These are phyloP conservation scores for Rubia tinctorum DNA, from an alignment of 305 asterid genomes.

Conservation along the genomic window DNA sequence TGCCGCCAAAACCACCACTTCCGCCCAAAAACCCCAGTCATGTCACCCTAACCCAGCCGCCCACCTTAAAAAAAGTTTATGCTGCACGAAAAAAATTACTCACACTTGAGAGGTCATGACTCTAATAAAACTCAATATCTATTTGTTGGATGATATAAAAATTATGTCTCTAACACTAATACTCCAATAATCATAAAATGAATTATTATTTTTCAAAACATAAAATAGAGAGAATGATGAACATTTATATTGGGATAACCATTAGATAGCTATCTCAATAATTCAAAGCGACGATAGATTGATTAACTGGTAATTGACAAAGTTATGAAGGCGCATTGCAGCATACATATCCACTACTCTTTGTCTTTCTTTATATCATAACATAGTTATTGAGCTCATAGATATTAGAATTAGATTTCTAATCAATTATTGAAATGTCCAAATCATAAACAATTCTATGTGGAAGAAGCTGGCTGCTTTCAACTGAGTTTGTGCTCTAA, in stretches of 20 bases:
- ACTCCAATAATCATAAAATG: too few relatives aligned
- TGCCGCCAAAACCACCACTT: too few relatives aligned
- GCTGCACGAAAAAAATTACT: too few relatives aligned
- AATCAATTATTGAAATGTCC: not conserved
- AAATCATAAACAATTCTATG: not conserved
- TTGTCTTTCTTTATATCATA: slow-evolving; percentile 1
- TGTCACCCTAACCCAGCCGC: too few relatives aligned
- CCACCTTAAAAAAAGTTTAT: too few relatives aligned
- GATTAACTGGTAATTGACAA: not conserved
- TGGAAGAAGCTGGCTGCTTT: not conserved
- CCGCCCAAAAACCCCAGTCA: too few relatives aligned
- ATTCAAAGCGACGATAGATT: not conserved
- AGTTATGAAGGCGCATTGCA: not conserved
- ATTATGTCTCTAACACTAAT: too few relatives aligned
- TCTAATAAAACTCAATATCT: too few relatives aligned
- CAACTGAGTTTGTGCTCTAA: slow-evolving; percentile 28
- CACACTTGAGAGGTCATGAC: too few relatives aligned
- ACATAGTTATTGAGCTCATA: not conserved
- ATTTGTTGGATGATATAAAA: too few relatives aligned
- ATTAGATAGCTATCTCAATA: not conserved
- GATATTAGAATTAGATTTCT: not conserved
- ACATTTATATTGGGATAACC: not conserved
- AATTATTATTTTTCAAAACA: too few relatives aligned
- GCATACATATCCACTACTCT: slow-evolving; percentile 6
- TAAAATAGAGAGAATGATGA: not conserved